Conservation (phyloP, 306 rosid species). For the Inga oerstediana region DNA sequence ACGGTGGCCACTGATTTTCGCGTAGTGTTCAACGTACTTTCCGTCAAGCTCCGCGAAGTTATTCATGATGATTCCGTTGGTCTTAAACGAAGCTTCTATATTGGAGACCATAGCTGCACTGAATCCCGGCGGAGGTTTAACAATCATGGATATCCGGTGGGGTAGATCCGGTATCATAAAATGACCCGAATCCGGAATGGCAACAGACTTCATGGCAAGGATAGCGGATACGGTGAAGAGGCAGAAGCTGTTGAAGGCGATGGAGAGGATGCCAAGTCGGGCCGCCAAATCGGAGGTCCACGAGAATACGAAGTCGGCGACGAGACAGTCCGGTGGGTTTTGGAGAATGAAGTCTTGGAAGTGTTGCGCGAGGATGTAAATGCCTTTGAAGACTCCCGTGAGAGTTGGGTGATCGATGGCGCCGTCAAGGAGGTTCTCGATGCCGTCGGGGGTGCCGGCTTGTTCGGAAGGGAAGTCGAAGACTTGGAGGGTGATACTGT, state of each 20-base stretch:
- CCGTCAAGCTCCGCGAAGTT: background rate
- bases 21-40: background rate
- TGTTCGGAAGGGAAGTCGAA: too few relatives aligned
- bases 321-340: background rate
- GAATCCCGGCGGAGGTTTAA: background rate
- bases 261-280: background rate
- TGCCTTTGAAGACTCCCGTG: too few relatives aligned
- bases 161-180: background rate
- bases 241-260: background rate
- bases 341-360: background rate
- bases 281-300: background rate
- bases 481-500: too few relatives aligned
- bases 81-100: background rate
- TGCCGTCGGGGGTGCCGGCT: too few relatives aligned
- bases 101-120: too few relatives aligned
- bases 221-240: background rate
- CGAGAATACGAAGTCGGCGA: background rate
- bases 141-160: background rate
- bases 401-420: too few relatives aligned
- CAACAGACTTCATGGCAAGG: background rate
- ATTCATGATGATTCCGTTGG: background rate
- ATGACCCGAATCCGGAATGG: background rate
- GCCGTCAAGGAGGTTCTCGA: too few relatives aligned
- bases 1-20: background rate
- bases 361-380: background rate